phyloP scores from a whole-genome alignment of 2,329 filamentous ascomycete genomes.

The Tympanopsis confertula region DNA sequence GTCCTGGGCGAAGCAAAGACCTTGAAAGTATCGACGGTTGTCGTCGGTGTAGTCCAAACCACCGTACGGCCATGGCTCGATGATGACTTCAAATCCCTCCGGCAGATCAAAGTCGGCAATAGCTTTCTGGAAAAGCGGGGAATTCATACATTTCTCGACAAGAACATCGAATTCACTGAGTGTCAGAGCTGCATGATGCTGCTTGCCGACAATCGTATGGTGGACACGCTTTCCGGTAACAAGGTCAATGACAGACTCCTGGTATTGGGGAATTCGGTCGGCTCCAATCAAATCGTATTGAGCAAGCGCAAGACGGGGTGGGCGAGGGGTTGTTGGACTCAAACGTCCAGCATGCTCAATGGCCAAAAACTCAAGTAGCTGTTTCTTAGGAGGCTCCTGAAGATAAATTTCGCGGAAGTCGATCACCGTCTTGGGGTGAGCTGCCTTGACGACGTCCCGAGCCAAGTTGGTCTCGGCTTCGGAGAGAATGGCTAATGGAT shows the following conservation, averaged over 20 bases:
- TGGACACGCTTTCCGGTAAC: slow-evolving; percentile 13
- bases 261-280: background rate
- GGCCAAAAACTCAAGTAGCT: slow-evolving; percentile 31
- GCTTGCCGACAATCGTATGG: background rate
- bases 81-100: slow-evolving; percentile 4
- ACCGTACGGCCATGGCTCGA: slow-evolving; percentile 7
- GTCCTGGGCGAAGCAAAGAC: slow-evolving; percentile 8
- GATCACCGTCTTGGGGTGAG: slow-evolving; percentile 13
- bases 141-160: background rate
- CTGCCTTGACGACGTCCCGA: slow-evolving; percentile 14
- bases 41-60: slow-evolving; percentile 9
- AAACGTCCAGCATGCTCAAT: slow-evolving; percentile 18
- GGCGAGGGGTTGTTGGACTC: slow-evolving; percentile 2
- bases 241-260: slow-evolving; percentile 1
- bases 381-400: slow-evolving; percentile 33
- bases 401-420: slow-evolving; percentile 38
- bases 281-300: slow-evolving; percentile 2
- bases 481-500: slow-evolving; percentile 18
- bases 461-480: slow-evolving; percentile 18
- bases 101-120: background rate
- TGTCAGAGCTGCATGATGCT: background rate
- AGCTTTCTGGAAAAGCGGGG: background rate
- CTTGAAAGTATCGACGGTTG: slow-evolving; percentile 12
- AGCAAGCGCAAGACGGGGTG: slow-evolving; percentile 3
- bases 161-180: background rate